Evolutionary conservation across 371 early-diverging fungal genomes (phyloP), one percentile per base, ranked within the genome.

Genomic region (Mycotypha africana): DNA sequence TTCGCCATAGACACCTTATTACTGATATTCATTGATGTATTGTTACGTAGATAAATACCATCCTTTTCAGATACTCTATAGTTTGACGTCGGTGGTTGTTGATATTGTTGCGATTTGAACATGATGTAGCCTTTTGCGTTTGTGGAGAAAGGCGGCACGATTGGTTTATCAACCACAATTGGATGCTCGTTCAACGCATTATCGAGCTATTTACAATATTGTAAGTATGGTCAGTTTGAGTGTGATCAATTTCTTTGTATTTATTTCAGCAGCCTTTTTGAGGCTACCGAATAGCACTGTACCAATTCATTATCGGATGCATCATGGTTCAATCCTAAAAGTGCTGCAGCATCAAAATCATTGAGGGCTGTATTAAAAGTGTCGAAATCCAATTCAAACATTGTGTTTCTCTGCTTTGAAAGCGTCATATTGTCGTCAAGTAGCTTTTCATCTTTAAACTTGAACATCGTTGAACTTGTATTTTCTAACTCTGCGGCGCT

Each of bases 381-480:
- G 31, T 58, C 54, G 34, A 74, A 63, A 28, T 70, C 52, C n/a
- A 74, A 39, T 31, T 62, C 56, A 23, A 74, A 45, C 26, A 67
- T 41, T 19, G 43, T 60, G 38, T 49, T 39, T 17, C 55, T 52
- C 16, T 51, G 14, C 68, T n/a, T n/a, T n/a, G n/a, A n/a, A n/a
- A n/a, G n/a, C n/a, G n/a, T n/a, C n/a, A n/a, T n/a, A n/a, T 53
- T 53, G 6, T 28, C 24, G 15, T 59, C 47, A 56, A 56, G 65
- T 8, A 49, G 31, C 30, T 65, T 56, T 25, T 74, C 74, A 21
- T 67, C 68, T 42, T 70, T 74, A 24, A 74, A 74, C 20, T 65
- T 67, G 56, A 74, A 74, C 42, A 67, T 65, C 1, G 65, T 51
- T 6, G 67, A 45, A 12, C 52, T 58, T 5, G 48, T 60, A 4